These are phyloP conservation scores for Papiliotrema laurentii DNA, from an alignment of 1,284 basidiomycete species.

Conservation along the genomic window DNA sequence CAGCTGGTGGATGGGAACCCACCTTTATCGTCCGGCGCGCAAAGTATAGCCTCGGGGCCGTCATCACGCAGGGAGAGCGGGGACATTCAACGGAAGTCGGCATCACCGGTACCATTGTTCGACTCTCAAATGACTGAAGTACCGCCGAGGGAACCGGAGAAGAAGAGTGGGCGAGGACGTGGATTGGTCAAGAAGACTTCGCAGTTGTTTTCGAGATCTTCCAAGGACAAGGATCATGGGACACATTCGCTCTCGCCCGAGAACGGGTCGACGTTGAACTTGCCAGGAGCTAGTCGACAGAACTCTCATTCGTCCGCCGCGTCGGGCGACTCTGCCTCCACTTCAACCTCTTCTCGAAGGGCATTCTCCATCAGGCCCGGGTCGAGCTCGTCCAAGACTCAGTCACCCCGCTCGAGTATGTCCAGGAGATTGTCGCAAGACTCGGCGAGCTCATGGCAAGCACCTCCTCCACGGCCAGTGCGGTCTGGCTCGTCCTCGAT, in stretches of 20 bases:
- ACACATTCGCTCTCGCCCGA: constrained; percentile 4
- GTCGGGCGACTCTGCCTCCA: constrained; percentile 24
- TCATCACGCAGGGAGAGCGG: too few species aligned
- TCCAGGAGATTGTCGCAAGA: constrained; percentile 28
- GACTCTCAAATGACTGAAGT: constrained; percentile 23
- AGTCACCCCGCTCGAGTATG: constrained; percentile 14
- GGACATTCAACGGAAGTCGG: too few species aligned
- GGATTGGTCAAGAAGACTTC: constrained; percentile 43
- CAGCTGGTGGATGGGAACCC: constrained; percentile 8
- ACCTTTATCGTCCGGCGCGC: too few species aligned
- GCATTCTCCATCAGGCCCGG: constrained; percentile 17
- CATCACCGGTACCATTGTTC: constrained; percentile 3
- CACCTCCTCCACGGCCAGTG: constrained; percentile 9
- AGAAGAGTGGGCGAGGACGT: constrained; percentile 17
- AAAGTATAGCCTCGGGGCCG: too few species aligned
- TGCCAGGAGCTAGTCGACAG: constrained; percentile 22
- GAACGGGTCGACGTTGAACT: constrained; percentile 11
- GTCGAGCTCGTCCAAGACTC: constrained; percentile 12
- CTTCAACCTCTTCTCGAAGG: constrained; percentile 8
- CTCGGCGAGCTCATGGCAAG: constrained; percentile 26
- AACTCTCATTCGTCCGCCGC: constrained; percentile 32
- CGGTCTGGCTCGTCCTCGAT: constrained; percentile 26
- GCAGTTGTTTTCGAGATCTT: constrained; percentile 29
- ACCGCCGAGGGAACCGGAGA: constrained; percentile 18
- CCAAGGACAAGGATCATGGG: constrained; percentile 11